Evolutionary conservation across 164 flowering plant genomes (phyloP).

Genomic region (Saururus chinensis): DNA sequence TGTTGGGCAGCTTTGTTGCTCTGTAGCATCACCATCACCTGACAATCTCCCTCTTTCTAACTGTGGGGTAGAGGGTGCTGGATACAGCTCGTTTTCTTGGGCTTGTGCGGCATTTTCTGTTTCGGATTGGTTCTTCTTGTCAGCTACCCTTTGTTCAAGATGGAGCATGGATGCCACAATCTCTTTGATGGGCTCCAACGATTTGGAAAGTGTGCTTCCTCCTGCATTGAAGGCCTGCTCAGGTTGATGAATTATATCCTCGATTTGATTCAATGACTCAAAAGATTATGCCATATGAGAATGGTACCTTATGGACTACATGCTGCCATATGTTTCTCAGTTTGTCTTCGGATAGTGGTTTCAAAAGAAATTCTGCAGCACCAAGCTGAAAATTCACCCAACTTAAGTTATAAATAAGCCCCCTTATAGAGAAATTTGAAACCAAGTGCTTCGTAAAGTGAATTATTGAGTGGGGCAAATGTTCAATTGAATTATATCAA

Average conservation of each 20-base stretch:
- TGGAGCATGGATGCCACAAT: slow-evolving; percentile 44
- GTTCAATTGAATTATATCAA: too few species aligned
- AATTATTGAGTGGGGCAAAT: too few species aligned
- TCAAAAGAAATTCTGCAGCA: slow-evolving; percentile 75
- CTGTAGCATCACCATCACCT: slow-evolving; percentile 53
- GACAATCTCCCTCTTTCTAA: slow-evolving; percentile 42
- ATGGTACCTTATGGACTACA: slow-evolving; percentile 69
- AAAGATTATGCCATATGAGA: not conserved
- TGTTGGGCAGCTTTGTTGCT: slow-evolving; percentile 29
- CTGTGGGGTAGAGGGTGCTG: slow-evolving; percentile 88
- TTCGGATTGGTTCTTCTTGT: slow-evolving; percentile 13
- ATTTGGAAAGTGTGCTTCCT: slow-evolving; percentile 23
- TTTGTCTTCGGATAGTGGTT: slow-evolving; percentile 80
- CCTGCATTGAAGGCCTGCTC: slow-evolving; percentile 73
- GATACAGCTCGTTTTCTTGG: slow-evolving; percentile 37
- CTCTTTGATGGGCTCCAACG: slow-evolving; percentile 50
- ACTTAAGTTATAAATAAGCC: not conserved
- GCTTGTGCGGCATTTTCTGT: slow-evolving; percentile 9
- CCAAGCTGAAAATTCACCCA: slow-evolving; percentile 51
- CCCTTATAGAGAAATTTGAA: not conserved
- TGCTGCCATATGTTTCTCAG: slow-evolving; percentile 90
- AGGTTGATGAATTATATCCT: slow-evolving; percentile 6
- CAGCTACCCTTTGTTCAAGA: slow-evolving; percentile 18
- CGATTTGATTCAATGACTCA: not conserved
- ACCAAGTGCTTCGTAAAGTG: too few species aligned